phyloP scores from a whole-genome alignment of 2,329 filamentous ascomycete species.

The Monilinia vaccinii-corymbosi region DNA sequence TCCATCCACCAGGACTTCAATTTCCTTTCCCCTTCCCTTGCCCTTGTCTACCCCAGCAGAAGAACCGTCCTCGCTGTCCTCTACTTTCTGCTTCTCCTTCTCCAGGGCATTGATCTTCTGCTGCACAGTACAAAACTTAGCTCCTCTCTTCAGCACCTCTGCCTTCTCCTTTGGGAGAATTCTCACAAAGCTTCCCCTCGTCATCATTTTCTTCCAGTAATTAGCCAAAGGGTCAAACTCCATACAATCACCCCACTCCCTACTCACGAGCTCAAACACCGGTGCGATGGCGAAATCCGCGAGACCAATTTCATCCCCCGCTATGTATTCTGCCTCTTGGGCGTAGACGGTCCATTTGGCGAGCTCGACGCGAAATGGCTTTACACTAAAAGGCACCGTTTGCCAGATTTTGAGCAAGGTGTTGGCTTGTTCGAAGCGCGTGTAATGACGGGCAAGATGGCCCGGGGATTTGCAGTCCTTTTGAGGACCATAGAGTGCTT shows the following conservation, averaged over 20 bases:
- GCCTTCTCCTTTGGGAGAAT: slow-evolving; percentile 9
- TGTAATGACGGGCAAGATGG: slow-evolving; percentile 24
- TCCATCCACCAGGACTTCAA: slow-evolving; percentile 1
- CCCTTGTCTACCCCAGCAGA: neutral
- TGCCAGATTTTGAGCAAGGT: slow-evolving; percentile 21
- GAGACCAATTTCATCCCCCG: slow-evolving; percentile 34
- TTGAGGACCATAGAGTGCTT: slow-evolving; percentile 39
- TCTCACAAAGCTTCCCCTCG: slow-evolving; percentile 15
- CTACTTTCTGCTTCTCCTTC: neutral
- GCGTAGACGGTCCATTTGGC: slow-evolving; percentile 19
- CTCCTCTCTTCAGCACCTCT: neutral
- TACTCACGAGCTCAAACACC: slow-evolving; percentile 39
- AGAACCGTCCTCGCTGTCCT: neutral
- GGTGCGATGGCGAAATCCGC: slow-evolving; percentile 52
- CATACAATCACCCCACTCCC: slow-evolving; percentile 27
- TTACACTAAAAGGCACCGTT: slow-evolving; percentile 15
- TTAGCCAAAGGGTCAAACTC: slow-evolving; percentile 26
- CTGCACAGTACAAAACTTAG: neutral
- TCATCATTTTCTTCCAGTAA: slow-evolving; percentile 19
- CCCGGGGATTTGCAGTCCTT: slow-evolving; percentile 3
- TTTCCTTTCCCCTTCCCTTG: neutral
- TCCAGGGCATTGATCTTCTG: neutral
- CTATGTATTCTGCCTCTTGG: slow-evolving; percentile 33
- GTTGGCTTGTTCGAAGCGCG: slow-evolving; percentile 20
- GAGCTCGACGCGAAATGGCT: slow-evolving; percentile 26